phyloP scores from a whole-genome alignment of 495 filamentous ascomycete species.

The Lophiostoma macrostomum region DNA sequence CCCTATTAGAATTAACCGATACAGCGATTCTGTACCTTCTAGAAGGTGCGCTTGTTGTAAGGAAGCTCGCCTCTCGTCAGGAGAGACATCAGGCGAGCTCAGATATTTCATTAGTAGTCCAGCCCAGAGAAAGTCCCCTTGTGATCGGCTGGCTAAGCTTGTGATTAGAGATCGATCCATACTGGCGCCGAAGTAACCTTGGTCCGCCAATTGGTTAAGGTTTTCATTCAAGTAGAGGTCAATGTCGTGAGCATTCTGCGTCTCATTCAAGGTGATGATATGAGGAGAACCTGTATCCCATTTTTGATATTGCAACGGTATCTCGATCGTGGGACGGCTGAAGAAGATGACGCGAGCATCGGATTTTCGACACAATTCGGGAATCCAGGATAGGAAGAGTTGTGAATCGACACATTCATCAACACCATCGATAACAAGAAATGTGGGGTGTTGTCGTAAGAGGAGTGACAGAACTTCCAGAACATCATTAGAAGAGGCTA shows the following conservation, averaged over 20 bases:
- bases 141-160: constrained; percentile 6
- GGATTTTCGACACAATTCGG: constrained; percentile 14
- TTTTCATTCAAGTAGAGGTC: constrained; percentile 3
- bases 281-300: constrained; percentile 11
- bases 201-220: constrained; percentile 19
- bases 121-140: constrained; percentile 28
- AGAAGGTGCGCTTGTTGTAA: constrained; percentile 3
- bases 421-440: constrained; percentile 27
- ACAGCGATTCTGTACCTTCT: constrained; percentile 22
- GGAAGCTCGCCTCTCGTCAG: constrained; percentile 12
- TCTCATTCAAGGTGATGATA: constrained; percentile 6
- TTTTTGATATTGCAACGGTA: constrained; percentile 21
- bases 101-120: constrained; percentile 20
- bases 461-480: constrained; percentile 17
- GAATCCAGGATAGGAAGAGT: constrained; percentile 13
- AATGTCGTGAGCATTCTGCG: constrained; percentile 15
- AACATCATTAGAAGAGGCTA: constrained; percentile 24
- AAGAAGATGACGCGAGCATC: constrained; percentile 17
- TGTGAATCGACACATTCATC: constrained; percentile 24
- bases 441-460: constrained; percentile 23
- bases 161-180: constrained; percentile 17
- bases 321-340: constrained; percentile 14
- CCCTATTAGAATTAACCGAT: constrained; percentile 15
- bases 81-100: constrained; percentile 18
- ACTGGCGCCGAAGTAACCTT: constrained; percentile 24